These are phyloP conservation scores for Meyerozyma guilliermondii DNA, from an alignment of 1,139 yeast genomes.

Conservation along the genomic window DNA sequence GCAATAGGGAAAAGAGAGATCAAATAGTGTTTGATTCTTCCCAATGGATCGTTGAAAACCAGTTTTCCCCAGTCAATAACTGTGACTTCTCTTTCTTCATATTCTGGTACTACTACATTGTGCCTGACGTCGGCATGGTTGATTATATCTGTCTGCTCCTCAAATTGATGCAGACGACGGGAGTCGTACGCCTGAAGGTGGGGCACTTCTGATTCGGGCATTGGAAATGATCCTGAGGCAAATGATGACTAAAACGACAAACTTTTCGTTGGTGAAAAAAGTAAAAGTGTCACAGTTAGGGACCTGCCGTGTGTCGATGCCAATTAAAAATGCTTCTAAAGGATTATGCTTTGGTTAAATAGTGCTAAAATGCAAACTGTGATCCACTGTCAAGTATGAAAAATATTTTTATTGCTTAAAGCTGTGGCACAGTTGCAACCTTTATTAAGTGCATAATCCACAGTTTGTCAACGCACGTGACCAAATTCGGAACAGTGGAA, in stretches of 20 bases:
- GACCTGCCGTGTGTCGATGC: too few species aligned
- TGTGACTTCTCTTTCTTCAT: constrained; percentile 36
- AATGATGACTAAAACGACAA: background rate
- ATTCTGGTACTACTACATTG: constrained; percentile 32
- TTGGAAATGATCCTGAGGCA: background rate
- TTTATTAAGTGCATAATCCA: background rate
- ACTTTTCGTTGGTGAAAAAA: background rate
- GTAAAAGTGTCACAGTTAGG: background rate
- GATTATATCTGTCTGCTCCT: constrained; percentile 9
- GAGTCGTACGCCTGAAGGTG: constrained; percentile 13
- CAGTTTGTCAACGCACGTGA: constrained; percentile 1
- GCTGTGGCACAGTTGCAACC: constrained; percentile 1
- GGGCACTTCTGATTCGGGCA: constrained; percentile 14
- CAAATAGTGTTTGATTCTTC: constrained; percentile 40
- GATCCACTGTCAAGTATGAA: background rate
- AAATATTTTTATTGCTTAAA: background rate
- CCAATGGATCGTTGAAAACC: constrained; percentile 36
- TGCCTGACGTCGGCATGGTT: constrained; percentile 3
- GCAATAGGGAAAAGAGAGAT: constrained; percentile 72
- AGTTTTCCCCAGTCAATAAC: constrained; percentile 42
- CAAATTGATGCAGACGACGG: constrained; percentile 10
- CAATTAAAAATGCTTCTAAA: background rate
- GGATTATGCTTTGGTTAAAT: background rate
- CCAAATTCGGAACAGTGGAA: background rate
- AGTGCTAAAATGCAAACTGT: background rate